Base-by-base conservation (phyloP, 2,329 filamentous ascomycete genomes). In the Fusarium illudens region DNA sequence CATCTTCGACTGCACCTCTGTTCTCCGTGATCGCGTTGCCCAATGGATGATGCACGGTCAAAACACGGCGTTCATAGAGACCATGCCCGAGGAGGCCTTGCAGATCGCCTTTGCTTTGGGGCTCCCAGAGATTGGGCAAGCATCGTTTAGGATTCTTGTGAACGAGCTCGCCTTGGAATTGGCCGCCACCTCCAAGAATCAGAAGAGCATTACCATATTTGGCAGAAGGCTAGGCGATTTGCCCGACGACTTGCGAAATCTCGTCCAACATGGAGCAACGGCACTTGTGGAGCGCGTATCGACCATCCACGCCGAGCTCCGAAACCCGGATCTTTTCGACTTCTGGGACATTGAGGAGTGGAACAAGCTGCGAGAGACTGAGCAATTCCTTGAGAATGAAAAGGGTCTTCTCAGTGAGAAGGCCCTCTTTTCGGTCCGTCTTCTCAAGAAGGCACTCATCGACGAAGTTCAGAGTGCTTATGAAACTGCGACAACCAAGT, bases 51-150 rank as follows among this genome's bases (percentile, higher is more conserved):
- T 87, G 64, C 78, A 82, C 19, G 75, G 79, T 3, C 79, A 76
- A 0, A 92, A 92, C 70, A 78, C 77, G 5, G 78, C 81, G 2
- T 89, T 92, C 67, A 82, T 91, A 13, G 89, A 92, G 68, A 78
- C 88, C 6, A 82, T 90, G 33, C 86, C 90, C 0, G 89, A 92
- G 68, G 84, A 87, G 53, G 79, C 84, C 8, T 82, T 91, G 30
- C 82, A 83, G 20, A 86, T 92, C 8, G 88, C 84, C 6, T 82
- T 82, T 65, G 76, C 76, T 4, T 70, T 89, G 6, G 65, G 83
- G 60, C 78, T 83, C 10, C 73, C 78, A 0, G 73, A 79, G 12
- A 72, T 88, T 2, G 78, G 83, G 0, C 81, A 81, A 30, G 72
- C 78, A 19, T 80, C 88, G 0, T 91, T 90, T 67, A 80, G 83